Evolutionary conservation across 164 flowering plant genomes (phyloP), one percentile per base, ranked within the genome.

Genomic region (Tinospora cordifolia): DNA sequence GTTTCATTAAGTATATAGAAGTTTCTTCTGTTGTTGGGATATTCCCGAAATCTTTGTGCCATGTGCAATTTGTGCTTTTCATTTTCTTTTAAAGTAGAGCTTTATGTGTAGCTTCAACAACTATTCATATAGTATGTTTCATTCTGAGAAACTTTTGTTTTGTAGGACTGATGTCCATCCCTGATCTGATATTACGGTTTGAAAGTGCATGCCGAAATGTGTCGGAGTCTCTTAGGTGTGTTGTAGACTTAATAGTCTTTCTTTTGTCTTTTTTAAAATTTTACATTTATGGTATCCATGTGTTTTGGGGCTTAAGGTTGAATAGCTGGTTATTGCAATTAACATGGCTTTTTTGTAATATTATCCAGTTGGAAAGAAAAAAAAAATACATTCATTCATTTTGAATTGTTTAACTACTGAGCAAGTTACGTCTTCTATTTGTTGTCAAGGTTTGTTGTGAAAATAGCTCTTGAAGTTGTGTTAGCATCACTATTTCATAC

Each of bases 121-220:
- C 10, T 54, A 11, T n/a, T 27, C 36, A 10, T 21, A 9, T 57
- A 24, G 49, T 12, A 11, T 59, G 30, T 26, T 25, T 70, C 58
- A 70, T 25, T 34, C 49, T 38, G 21, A 25, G 15, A 21, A 25
- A 10, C 66, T 58, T 67, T 62, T 64, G 17, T 74, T 34, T 76
- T 84, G 75, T 91, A 94, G 99, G 95, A 39, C 78, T 88, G 80
- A 87, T 92, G 82, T 67, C 96, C 65, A 75, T 94, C 69, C 90
- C 93, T 72, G 97, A 92, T 75, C 82, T 94, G 67, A 89, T 92
- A 75, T 76, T 87, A 74, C 83, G 75, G 62, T 89, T 92, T 75
- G 99, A 94, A 82, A 78, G 63, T 54, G 78, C 86, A 39, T 92
- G 97, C 74, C 90, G 99, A 36, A 66, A 83, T 77, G 90, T 88